These are phyloP conservation scores for Tausonia pullulans DNA, from an alignment of 1,284 basidiomycete genomes.

Conservation along the genomic window DNA sequence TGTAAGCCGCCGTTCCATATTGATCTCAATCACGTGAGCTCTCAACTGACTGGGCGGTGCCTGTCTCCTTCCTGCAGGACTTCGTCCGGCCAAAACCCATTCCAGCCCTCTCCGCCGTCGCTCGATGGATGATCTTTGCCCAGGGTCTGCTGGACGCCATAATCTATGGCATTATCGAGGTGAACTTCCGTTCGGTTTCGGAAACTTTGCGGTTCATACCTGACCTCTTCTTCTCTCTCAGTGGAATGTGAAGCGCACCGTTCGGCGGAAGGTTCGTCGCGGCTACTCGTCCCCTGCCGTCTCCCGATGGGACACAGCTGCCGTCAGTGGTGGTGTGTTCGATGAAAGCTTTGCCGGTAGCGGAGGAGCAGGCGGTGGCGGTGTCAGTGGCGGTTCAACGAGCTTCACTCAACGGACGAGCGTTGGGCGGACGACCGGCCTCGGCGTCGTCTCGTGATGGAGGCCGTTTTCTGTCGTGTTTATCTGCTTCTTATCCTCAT, in stretches of 20 bases:
- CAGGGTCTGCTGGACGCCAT: slow-evolving; percentile 23
- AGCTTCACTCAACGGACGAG: not conserved
- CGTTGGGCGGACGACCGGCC: not conserved
- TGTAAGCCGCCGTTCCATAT: not conserved
- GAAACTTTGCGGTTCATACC: slow-evolving; percentile 33
- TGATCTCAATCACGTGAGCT: slow-evolving; percentile 2
- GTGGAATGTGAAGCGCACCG: slow-evolving; percentile 19
- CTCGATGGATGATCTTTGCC: slow-evolving; percentile 35
- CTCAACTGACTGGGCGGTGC: not conserved
- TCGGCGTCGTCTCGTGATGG: not conserved
- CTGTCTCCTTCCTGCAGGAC: not conserved
- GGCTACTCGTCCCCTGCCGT: not conserved
- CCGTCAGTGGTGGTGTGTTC: not conserved
- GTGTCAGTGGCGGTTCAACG: not conserved
- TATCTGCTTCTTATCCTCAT: not conserved
- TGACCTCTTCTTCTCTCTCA: slow-evolving; percentile 28
- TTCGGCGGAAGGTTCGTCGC: slow-evolving; percentile 5
- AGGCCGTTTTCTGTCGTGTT: not conserved
- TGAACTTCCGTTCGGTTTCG: slow-evolving; percentile 28
- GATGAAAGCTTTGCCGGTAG: not conserved
- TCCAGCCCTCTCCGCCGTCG: slow-evolving; percentile 27
- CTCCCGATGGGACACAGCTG: too few relatives aligned
- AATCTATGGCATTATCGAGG: slow-evolving; percentile 25
- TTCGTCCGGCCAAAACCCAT: not conserved
- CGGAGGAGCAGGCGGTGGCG: not conserved